Evolutionary conservation across 2,329 filamentous ascomycete genomes (phyloP), one percentile per base, ranked within the genome.

Genomic region (Lithohypha guttulata): DNA sequence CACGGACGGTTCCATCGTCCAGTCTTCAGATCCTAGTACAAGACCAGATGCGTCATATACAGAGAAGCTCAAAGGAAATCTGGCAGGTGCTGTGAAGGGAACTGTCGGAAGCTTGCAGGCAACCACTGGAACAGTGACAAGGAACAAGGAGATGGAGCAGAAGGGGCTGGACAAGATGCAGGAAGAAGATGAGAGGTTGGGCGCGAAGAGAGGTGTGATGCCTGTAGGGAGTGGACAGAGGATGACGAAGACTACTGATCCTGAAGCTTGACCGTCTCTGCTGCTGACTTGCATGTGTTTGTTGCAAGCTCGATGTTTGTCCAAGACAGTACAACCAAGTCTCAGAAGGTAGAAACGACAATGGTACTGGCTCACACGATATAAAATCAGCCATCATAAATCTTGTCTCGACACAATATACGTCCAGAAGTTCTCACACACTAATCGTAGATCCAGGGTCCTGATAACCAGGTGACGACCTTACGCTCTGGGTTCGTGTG

Each of bases 81-180:
- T 48, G 22, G 43, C 44, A 27, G 48, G 48, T n/a, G 44, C 44
- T 17, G 41, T 36, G 3, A 42, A 46, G 21, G 48, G 48, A 7
- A 44, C 47, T 9, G 27, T 40, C 2, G 48, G 48, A 3, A 37
- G 31, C 9, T 7, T 50, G 9, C 45, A 48, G 25, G 48, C 46
- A 10, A 46, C 48, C 6, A 39, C 44, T 13, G 48, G 48, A 8
- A 42, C 45, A 9, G 22, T 41, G 18, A 22, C 48, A 11, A 27
- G 48, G 2, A 47, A 48, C 23, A 42, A 50, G 36, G 26, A 32
- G 22, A 44, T 50, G 43, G 39, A 39, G 31, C 39, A 50, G 26
- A 43, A 45, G 28, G 45, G 48, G 2, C 42, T 48, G 13, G 48
- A 48, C 25, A 50, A 50, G 46, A 50, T 50, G 48, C 36, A 34